Conservation (phyloP, 768 basidiomycete genomes). For the Naganishia friedmannii region DNA sequence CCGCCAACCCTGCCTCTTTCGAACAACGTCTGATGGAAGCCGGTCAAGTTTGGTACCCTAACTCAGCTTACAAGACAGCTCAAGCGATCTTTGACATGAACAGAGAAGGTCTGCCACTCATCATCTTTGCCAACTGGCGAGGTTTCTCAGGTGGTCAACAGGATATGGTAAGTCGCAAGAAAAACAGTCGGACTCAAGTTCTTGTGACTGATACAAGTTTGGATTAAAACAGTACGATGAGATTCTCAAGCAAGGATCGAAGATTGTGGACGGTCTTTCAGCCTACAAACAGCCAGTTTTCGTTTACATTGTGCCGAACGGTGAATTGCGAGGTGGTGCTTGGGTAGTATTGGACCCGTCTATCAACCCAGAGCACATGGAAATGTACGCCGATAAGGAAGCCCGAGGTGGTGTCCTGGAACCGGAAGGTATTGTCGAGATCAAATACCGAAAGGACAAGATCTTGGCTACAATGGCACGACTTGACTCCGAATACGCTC, state of each 20-base stretch:
- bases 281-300: slow-evolving; percentile 97
- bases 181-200: not conserved
- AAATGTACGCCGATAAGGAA: slow-evolving; percentile 97
- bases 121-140: slow-evolving; percentile 99
- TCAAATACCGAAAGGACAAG: slow-evolving; percentile 81
- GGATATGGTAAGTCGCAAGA: slow-evolving; percentile 65
- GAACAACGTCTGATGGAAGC: slow-evolving; percentile 99
- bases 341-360: slow-evolving; percentile 99
- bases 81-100: slow-evolving; percentile 99
- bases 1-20: slow-evolving; percentile 91
- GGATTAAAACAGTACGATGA: slow-evolving; percentile 66
- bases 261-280: slow-evolving; percentile 96
- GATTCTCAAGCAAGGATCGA: slow-evolving; percentile 91
- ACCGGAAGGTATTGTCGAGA: slow-evolving; percentile 91
- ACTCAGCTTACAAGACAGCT: slow-evolving; percentile 98
- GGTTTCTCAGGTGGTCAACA: slow-evolving; percentile 99
- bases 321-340: slow-evolving; percentile 96
- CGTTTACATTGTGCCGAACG: slow-evolving; percentile 97
- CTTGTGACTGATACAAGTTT: not conserved
- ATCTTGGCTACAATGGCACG: slow-evolving; percentile 86
- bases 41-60: slow-evolving; percentile 97
- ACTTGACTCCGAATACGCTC: slow-evolving; percentile 76
- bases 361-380: slow-evolving; percentile 95
- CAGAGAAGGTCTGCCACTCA: slow-evolving; percentile 90
- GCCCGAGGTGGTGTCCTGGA: slow-evolving; percentile 92